Conservation (phyloP, 345 rosid genomes). For the Citrus medica region DNA sequence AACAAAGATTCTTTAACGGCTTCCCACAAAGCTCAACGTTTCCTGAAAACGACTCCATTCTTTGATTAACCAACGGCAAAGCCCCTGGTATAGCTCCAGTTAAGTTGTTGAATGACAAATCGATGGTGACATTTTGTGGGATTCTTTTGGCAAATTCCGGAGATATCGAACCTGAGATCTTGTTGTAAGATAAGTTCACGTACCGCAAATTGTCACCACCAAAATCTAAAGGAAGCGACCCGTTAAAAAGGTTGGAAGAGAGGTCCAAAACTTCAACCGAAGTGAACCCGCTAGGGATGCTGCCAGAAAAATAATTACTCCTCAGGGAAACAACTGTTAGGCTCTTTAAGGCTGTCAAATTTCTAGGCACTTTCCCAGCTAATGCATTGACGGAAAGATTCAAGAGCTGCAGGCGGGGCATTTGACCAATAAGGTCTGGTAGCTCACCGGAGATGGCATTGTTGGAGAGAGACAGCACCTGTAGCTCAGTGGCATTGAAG, state of each 20-base stretch:
- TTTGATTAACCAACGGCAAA: slow-evolving; percentile 53
- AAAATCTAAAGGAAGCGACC: slow-evolving; percentile 57
- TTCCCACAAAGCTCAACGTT: slow-evolving; percentile 75
- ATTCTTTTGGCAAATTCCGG: slow-evolving; percentile 50
- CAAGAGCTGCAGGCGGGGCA: slow-evolving; percentile 46
- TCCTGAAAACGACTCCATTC: slow-evolving; percentile 49
- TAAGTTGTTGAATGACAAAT: slow-evolving; percentile 81
- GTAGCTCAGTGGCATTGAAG: slow-evolving; percentile 55
- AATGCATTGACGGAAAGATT: slow-evolving; percentile 81
- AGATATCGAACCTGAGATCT: slow-evolving; percentile 56
- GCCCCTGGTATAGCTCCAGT: slow-evolving; percentile 78
- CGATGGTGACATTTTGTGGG: slow-evolving; percentile 55
- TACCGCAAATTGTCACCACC: slow-evolving; percentile 53
- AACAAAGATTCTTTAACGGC: slow-evolving; percentile 72
- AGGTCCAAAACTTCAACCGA: slow-evolving; percentile 60
- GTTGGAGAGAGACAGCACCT: slow-evolving; percentile 41
- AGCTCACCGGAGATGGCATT: slow-evolving; percentile 67
- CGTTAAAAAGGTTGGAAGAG: slow-evolving; percentile 76
- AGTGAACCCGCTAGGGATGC: slow-evolving; percentile 50
- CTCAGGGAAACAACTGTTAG: slow-evolving; percentile 62
- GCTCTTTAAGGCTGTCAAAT: slow-evolving; percentile 44
- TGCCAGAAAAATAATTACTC: slow-evolving; percentile 59
- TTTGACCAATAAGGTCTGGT: slow-evolving; percentile 40
- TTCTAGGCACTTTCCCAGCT: slow-evolving; percentile 55
- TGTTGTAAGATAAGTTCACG: slow-evolving; percentile 76